Evolutionary conservation across 139 green algal genomes (phyloP).

Genomic region (Micractinium sp.): DNA sequence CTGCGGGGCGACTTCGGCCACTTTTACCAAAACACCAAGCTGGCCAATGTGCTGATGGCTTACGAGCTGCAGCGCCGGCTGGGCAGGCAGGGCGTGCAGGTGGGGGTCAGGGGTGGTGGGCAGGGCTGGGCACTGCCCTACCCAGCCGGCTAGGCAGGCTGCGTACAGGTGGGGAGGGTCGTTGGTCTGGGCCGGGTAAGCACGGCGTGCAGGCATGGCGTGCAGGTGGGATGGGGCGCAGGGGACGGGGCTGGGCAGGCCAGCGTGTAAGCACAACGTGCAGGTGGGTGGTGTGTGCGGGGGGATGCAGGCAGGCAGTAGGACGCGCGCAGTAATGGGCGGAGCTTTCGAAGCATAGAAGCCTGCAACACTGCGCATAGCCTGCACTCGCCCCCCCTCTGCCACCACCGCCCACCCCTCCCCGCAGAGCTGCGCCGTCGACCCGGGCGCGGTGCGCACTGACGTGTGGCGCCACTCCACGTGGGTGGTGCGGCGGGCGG

Average conservation of each 20-base stretch:
- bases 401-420: neutral
- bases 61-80: slow-evolving; percentile 53
- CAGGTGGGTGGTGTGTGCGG: too few species aligned
- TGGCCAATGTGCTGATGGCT: slow-evolving; percentile 64
- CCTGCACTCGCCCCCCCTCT: neutral
- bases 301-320: too few species aligned
- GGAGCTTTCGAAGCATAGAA: too few species aligned
- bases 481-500: neutral
- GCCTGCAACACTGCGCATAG: neutral
- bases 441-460: neutral
- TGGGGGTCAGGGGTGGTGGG: too few species aligned
- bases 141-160: neutral
- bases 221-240: too few species aligned
- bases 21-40: slow-evolving; percentile 45
- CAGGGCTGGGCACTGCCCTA: too few species aligned
- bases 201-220: too few species aligned
- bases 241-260: too few species aligned
- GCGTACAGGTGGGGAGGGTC: too few species aligned
- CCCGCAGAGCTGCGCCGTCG: neutral
- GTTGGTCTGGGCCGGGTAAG: neutral
- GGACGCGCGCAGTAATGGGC: too few species aligned
- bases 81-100: slow-evolving; percentile 43
- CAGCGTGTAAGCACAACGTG: too few species aligned
- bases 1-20: neutral
- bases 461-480: neutral